These are phyloP conservation scores for Allium cepa DNA, from an alignment of 106 monocot genomes.

Conservation along the genomic window DNA sequence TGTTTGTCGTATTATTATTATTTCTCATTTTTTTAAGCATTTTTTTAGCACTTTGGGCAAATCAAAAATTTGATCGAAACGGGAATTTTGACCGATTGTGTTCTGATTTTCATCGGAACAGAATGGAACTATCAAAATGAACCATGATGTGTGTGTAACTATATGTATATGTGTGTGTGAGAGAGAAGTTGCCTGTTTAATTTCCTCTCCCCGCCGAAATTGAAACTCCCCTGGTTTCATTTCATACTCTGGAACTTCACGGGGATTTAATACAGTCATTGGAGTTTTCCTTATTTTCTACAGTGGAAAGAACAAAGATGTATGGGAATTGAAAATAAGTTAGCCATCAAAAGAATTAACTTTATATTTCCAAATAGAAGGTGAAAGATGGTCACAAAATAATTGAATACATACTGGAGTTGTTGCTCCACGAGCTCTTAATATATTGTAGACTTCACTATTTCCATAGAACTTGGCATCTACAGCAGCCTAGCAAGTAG, in stretches of 20 bases:
- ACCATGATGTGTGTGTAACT: too few species aligned
- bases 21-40: too few species aligned
- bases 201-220: slow-evolving; percentile 46
- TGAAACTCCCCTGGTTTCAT: slow-evolving; percentile 68
- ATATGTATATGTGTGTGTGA: too few species aligned
- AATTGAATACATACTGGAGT: slow-evolving; percentile 29
- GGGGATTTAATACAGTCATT: slow-evolving; percentile 72
- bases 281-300: slow-evolving; percentile 75
- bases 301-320: background rate
- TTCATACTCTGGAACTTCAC: slow-evolving; percentile 78
- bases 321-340: background rate
- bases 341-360: too few species aligned
- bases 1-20: too few species aligned
- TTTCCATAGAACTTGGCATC: slow-evolving; percentile 81
- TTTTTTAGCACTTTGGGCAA: too few species aligned
- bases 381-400: background rate
- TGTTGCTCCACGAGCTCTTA: slow-evolving; percentile 75
- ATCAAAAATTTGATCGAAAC: too few species aligned
- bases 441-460: slow-evolving; percentile 47
- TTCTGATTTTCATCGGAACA: too few species aligned
- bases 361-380: background rate
- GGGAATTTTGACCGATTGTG: too few species aligned
- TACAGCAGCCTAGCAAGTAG: slow-evolving; percentile 45
- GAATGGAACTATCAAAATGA: too few species aligned
- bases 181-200: slow-evolving; percentile 25